Percentiles rank a stretch among this genome's conserved stretches.
phyloP scores from a whole-genome alignment of 106 monocot genomes.

The Gastrodia elata region DNA sequence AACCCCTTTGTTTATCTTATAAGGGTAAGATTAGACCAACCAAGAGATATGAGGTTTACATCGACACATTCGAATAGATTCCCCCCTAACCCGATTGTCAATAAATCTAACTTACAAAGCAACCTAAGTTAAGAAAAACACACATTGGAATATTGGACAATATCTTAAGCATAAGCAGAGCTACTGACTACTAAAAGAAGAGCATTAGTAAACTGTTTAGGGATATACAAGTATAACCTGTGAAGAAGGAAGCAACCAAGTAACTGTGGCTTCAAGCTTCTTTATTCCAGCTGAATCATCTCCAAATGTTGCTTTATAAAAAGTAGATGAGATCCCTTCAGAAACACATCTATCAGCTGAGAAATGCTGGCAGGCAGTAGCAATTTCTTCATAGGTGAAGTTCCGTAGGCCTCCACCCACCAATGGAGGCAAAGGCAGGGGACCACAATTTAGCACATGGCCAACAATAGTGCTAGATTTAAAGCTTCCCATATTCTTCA shows the following conservation, averaged over 20 bases:
- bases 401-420: constrained; percentile 46
- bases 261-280: constrained; percentile 72
- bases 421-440: constrained; percentile 75
- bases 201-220: neutral
- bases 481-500: constrained; percentile 68
- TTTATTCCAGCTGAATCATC: constrained; percentile 45
- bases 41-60: too few species aligned
- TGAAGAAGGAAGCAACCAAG: constrained; percentile 46
- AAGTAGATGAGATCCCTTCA: constrained; percentile 53
- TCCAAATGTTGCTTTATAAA: constrained; percentile 77
- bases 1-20: too few species aligned
- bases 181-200: neutral
- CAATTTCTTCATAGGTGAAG: constrained; percentile 74
- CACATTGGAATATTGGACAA: neutral
- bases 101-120: neutral
- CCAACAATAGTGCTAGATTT: constrained; percentile 33
- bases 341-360: constrained; percentile 58
- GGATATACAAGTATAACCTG: constrained; percentile 34
- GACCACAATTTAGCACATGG: constrained; percentile 37
- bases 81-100: too few species aligned
- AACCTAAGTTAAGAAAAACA: neutral
- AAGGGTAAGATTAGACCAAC: too few species aligned
- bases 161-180: neutral
- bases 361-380: constrained; percentile 69
- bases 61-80: too few species aligned